These are phyloP conservation scores for Geranium brycei DNA, from an alignment of 345 rosid species.

Conservation along the genomic window DNA sequence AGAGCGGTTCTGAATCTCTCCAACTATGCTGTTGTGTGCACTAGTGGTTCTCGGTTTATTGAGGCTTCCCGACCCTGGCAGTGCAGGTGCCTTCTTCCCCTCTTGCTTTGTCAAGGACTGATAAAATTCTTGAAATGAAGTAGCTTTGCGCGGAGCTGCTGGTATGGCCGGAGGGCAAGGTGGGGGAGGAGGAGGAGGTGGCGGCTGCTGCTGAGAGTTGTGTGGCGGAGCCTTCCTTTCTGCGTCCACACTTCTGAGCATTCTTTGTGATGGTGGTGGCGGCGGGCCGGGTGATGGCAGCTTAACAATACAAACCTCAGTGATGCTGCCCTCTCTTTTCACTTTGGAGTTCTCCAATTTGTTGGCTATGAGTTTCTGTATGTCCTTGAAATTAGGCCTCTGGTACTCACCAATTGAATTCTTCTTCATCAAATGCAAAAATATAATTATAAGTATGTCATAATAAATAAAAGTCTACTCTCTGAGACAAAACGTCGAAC, in stretches of 20 bases:
- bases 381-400: constrained; percentile 53
- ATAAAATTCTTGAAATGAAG: constrained; percentile 35
- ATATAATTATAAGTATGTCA: not conserved
- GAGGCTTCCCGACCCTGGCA: constrained; percentile 17
- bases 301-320: constrained; percentile 12
- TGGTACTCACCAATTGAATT: constrained; percentile 31
- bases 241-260: constrained; percentile 2
- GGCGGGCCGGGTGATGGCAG: constrained; percentile 13
- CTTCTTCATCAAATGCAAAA: constrained; percentile 15
- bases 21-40: constrained; percentile 68
- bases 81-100: constrained; percentile 20
- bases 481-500: too few species aligned
- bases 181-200: constrained; percentile 57
- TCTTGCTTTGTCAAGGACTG: constrained; percentile 41
- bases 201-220: constrained; percentile 25
- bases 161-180: constrained; percentile 36
- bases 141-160: constrained; percentile 33
- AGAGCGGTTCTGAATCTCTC: constrained; percentile 86
- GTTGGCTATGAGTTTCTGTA: constrained; percentile 56
- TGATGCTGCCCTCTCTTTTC: constrained; percentile 30
- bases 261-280: constrained; percentile 14
- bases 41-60: constrained; percentile 25
- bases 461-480: too few species aligned
- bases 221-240: constrained; percentile 16
- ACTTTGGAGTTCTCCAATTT: constrained; percentile 43